phyloP scores from a whole-genome alignment of 139 green algal species.

The Bryopsis sp. region DNA sequence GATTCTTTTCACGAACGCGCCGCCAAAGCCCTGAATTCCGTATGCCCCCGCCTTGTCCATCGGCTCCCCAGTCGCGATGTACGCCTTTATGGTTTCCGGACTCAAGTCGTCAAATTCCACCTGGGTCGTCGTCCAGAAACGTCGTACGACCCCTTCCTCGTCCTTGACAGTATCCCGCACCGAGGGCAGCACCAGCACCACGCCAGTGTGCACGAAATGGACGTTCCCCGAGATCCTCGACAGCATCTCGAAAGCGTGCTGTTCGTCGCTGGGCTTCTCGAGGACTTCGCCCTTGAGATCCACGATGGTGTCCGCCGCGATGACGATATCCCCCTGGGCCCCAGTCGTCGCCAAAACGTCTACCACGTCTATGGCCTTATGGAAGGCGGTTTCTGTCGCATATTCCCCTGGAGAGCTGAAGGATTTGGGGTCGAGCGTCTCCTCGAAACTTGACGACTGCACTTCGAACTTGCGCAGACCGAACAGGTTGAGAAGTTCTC shows the following conservation, averaged over 20 bases:
- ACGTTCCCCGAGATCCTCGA: slow-evolving; percentile 25
- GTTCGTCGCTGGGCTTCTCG: slow-evolving; percentile 70
- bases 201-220: slow-evolving; percentile 80
- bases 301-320: slow-evolving; percentile 76
- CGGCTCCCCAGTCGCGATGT: slow-evolving; percentile 66
- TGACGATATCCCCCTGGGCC: slow-evolving; percentile 44
- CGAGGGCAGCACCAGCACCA: slow-evolving; percentile 51
- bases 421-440: slow-evolving; percentile 51
- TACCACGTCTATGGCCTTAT: slow-evolving; percentile 67
- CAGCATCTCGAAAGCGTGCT: slow-evolving; percentile 61
- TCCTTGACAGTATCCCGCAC: background rate
- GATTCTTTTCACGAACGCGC: slow-evolving; percentile 66
- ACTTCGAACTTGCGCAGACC: slow-evolving; percentile 44
- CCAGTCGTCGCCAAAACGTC: background rate
- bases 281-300: slow-evolving; percentile 57
- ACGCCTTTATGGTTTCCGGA: slow-evolving; percentile 49
- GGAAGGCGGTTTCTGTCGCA: slow-evolving; percentile 50
- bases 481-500: slow-evolving; percentile 55
- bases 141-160: slow-evolving; percentile 21
- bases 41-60: slow-evolving; percentile 77
- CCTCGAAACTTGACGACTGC: slow-evolving; percentile 62
- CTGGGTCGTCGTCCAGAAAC: slow-evolving; percentile 56
- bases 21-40: slow-evolving; percentile 69
- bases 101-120: slow-evolving; percentile 71
- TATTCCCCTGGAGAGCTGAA: slow-evolving; percentile 47